Evolutionary conservation across 306 rosid species (phyloP).

Genomic region (Castanea sativa): DNA sequence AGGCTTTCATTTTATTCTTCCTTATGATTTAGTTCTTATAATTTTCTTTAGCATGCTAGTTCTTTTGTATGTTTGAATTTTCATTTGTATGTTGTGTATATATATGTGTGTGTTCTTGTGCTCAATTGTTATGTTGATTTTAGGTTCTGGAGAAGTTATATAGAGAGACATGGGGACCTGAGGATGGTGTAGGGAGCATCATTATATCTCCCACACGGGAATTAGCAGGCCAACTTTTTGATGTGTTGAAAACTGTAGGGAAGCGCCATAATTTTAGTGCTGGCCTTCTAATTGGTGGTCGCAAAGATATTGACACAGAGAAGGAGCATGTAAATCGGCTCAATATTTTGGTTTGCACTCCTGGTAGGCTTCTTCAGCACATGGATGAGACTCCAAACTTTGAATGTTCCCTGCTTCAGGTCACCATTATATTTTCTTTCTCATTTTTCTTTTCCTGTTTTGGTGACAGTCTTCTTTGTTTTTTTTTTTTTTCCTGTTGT

Average conservation of each 20-base stretch:
- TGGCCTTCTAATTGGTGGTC: slow-evolving; percentile 94
- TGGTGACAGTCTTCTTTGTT: background rate
- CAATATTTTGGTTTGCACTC: slow-evolving; percentile 87
- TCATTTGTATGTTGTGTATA: background rate
- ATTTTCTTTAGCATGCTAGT: background rate
- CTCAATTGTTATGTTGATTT: slow-evolving; percentile 22
- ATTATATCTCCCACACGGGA: slow-evolving; percentile 89
- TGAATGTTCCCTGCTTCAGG: slow-evolving; percentile 91
- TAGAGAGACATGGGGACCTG: slow-evolving; percentile 75
- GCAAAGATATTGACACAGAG: slow-evolving; percentile 67
- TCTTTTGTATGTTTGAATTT: background rate
- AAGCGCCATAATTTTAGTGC: slow-evolving; percentile 80
- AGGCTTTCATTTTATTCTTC: background rate
- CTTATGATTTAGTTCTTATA: background rate
- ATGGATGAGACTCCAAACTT: slow-evolving; percentile 94
- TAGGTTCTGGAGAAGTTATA: slow-evolving; percentile 84
- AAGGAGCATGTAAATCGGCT: slow-evolving; percentile 67
- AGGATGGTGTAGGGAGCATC: slow-evolving; percentile 88
- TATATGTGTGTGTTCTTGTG: background rate
- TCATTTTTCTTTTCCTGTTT: background rate
- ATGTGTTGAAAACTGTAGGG: slow-evolving; percentile 66
- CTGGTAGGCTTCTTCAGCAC: slow-evolving; percentile 91
- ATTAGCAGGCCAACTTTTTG: slow-evolving; percentile 74
- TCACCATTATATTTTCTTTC: slow-evolving; percentile 22
- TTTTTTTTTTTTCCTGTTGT: background rate